Conservation (phyloP, 2,329 filamentous ascomycete species). For the Exophiala dermatitidis region DNA sequence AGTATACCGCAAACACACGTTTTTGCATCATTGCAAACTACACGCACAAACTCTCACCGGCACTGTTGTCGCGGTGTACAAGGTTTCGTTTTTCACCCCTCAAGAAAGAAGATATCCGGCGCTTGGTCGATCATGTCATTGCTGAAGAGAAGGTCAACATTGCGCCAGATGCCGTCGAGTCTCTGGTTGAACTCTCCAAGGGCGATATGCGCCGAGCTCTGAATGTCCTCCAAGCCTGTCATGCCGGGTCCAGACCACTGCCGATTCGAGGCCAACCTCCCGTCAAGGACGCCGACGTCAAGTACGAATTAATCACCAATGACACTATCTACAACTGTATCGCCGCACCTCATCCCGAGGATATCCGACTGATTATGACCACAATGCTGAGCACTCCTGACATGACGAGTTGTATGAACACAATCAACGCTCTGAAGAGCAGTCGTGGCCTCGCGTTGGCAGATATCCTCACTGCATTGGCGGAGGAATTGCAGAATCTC, state of each 20-base stretch:
- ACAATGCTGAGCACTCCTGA: constrained; percentile 79
- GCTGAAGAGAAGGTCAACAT: constrained; percentile 82
- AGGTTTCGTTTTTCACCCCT: constrained; percentile 91
- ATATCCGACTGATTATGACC: constrained; percentile 75
- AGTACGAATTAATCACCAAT: constrained; percentile 80
- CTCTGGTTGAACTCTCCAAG: constrained; percentile 78
- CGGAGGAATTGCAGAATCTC: constrained; percentile 72
- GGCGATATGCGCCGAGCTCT: constrained; percentile 93
- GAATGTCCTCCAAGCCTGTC: constrained; percentile 93
- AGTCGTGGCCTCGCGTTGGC: constrained; percentile 81
- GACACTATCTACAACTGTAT: constrained; percentile 95
- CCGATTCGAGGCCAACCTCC: constrained; percentile 36
- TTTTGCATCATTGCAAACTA: constrained; percentile 99
- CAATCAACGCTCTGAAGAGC: constrained; percentile 79
- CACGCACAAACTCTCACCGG: constrained; percentile 92
- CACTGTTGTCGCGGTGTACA: constrained; percentile 85
- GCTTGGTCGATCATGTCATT: constrained; percentile 81
- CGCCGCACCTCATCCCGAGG: constrained; percentile 83
- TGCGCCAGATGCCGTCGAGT: constrained; percentile 68
- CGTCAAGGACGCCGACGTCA: constrained; percentile 53
- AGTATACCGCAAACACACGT: constrained; percentile 94
- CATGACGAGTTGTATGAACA: constrained; percentile 80
- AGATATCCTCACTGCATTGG: constrained; percentile 81
- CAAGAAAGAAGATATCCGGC: constrained; percentile 77
- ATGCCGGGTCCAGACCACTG: constrained; percentile 73